Percentiles rank a stretch among this genome's conserved stretches.
phyloP scores from a whole-genome alignment of 2,329 filamentous ascomycete genomes.

The Aureobasidium musti region DNA sequence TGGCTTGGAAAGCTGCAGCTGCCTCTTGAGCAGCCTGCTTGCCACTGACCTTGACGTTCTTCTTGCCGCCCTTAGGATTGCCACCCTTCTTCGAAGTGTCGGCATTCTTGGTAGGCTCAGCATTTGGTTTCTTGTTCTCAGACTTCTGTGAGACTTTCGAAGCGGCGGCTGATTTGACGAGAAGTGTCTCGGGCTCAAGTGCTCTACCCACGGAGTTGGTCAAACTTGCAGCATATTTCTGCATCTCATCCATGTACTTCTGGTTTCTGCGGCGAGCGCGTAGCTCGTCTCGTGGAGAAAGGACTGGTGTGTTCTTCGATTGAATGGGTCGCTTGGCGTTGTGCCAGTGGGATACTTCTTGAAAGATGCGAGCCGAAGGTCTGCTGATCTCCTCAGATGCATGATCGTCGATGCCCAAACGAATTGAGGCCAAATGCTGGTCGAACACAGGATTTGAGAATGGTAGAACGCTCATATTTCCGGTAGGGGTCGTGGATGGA shows the following conservation, averaged over 20 bases:
- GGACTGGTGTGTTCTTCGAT: constrained; percentile 40
- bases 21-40: constrained; percentile 51
- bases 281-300: constrained; percentile 39
- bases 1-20: constrained; percentile 46
- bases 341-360: constrained; percentile 62
- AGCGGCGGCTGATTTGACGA: constrained; percentile 32
- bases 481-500: constrained; percentile 8
- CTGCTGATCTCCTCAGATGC: constrained; percentile 39
- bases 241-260: constrained; percentile 66
- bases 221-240: constrained; percentile 68
- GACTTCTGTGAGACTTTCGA: constrained; percentile 28
- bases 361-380: constrained; percentile 48
- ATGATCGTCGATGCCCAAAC: constrained; percentile 43
- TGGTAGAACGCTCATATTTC: constrained; percentile 45
- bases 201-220: constrained; percentile 64
- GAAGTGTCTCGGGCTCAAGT: constrained; percentile 63
- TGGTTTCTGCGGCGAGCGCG: constrained; percentile 58
- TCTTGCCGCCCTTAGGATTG: constrained; percentile 41
- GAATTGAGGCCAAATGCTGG: constrained; percentile 50
- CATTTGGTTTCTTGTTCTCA: constrained; percentile 7
- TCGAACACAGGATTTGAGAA: constrained; percentile 54
- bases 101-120: constrained; percentile 31
- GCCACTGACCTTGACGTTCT: constrained; percentile 40
- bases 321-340: constrained; percentile 58
- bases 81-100: constrained; percentile 34